Percentiles rank a stretch among this genome's conserved stretches.
Evolutionary conservation across 805 yeast genomes (phyloP).

Genomic region (Saturnispora besseyi): DNA sequence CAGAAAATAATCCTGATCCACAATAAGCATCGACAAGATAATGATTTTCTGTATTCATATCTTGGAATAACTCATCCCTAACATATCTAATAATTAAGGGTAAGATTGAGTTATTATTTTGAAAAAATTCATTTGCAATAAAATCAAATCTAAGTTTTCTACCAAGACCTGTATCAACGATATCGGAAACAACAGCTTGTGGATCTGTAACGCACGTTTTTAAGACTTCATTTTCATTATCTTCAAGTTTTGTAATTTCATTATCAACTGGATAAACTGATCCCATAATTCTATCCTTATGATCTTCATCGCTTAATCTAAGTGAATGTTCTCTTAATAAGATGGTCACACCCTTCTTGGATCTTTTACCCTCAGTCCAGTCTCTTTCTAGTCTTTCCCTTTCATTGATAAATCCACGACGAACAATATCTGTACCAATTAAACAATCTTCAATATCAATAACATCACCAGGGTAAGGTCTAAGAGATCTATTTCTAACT

Average conservation of each 20-base stretch:
- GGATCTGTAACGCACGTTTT: constrained; percentile 74
- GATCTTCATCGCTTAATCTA: constrained; percentile 27
- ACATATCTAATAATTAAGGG: constrained; percentile 81
- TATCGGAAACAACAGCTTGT: constrained; percentile 73
- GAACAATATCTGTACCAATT: constrained; percentile 76
- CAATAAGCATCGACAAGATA: constrained; percentile 91
- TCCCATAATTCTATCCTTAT: constrained; percentile 28
- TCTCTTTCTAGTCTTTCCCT: constrained; percentile 43
- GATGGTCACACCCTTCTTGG: constrained; percentile 70
- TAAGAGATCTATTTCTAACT: constrained; percentile 12
- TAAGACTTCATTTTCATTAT: constrained; percentile 20
- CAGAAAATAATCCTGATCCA: constrained; percentile 90
- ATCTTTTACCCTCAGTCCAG: constrained; percentile 24
- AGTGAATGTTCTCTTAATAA: constrained; percentile 72
- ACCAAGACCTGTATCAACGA: constrained; percentile 43
- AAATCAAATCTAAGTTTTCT: constrained; percentile 58
- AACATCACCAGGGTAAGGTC: constrained; percentile 49
- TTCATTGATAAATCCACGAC: constrained; percentile 65
- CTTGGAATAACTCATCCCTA: constrained; percentile 49
- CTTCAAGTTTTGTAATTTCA: constrained; percentile 9
- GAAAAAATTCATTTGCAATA: constrained; percentile 94
- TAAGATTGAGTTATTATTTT: constrained; percentile 85
- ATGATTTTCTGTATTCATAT: constrained; percentile 28
- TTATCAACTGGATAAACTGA: constrained; percentile 20
- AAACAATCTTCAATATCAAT: constrained; percentile 91